Evolutionary conservation across 2,329 filamentous ascomycete species (phyloP).

Genomic region (Fusarium multiceps): DNA sequence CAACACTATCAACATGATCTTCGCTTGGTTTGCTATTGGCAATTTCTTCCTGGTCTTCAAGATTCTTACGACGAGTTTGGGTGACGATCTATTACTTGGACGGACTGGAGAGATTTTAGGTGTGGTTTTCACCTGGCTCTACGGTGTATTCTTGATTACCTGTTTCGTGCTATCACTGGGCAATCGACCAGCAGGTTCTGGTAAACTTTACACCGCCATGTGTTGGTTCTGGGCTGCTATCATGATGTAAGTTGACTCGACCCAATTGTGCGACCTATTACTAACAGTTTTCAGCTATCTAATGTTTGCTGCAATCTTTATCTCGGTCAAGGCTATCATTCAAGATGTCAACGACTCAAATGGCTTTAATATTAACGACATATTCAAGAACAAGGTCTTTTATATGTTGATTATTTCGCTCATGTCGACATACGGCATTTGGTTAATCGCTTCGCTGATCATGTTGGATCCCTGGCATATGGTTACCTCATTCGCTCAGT

Average conservation of each 20-base stretch:
- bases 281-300: conserved; percentile 71
- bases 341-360: conserved; percentile 69
- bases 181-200: conserved; percentile 93
- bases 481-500: conserved; percentile 95
- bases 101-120: conserved; percentile 82
- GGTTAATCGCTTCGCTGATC: conserved; percentile 88
- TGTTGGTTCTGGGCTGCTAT: conserved; percentile 98
- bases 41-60: conserved; percentile 99
- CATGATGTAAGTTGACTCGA: conserved; percentile 76
- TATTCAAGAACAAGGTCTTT: conserved; percentile 91
- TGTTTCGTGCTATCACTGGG: conserved; percentile 96
- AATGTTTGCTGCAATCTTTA: conserved; percentile 93
- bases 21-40: conserved; percentile 97
- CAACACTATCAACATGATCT: conserved; percentile 96
- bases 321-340: conserved; percentile 88
- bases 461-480: conserved; percentile 99
- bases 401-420: conserved; percentile 94
- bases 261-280: not conserved
- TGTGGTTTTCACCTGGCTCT: conserved; percentile 95
- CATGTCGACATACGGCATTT: conserved; percentile 91
- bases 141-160: conserved; percentile 89
- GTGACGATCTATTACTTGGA: conserved; percentile 75
- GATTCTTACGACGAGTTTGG: conserved; percentile 90
- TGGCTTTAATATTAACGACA: conserved; percentile 74
- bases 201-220: conserved; percentile 94